Evolutionary conservation across 441 rosid genomes (phyloP).

Genomic region (Kokia cookei): DNA sequence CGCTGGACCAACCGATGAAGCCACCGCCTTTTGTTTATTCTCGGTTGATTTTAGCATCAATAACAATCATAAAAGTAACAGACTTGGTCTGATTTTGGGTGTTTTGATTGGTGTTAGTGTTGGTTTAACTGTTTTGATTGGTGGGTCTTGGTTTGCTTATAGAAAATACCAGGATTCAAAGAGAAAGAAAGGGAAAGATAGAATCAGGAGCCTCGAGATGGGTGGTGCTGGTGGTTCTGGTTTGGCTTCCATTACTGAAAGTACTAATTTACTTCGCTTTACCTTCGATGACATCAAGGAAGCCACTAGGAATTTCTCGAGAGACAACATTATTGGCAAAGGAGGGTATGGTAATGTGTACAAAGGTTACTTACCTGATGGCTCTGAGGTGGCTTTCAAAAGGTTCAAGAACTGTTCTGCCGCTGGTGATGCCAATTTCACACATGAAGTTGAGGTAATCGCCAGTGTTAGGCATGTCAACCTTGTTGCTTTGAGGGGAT

Average conservation of each 20-base stretch:
- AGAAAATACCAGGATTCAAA: slow-evolving; percentile 21
- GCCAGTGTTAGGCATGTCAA: slow-evolving; percentile 95
- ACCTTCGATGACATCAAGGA: slow-evolving; percentile 68
- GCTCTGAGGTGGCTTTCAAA: slow-evolving; percentile 78
- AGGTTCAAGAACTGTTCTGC: slow-evolving; percentile 92
- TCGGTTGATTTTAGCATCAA: slow-evolving; percentile 23
- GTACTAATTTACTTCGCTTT: slow-evolving; percentile 63
- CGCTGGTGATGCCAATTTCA: slow-evolving; percentile 60
- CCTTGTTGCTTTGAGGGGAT: slow-evolving; percentile 84
- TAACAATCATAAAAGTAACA: slow-evolving; percentile 13
- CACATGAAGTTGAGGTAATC: slow-evolving; percentile 87
- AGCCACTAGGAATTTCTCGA: slow-evolving; percentile 70
- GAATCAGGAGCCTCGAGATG: slow-evolving; percentile 23
- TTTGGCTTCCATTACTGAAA: slow-evolving; percentile 57
- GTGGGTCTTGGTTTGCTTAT: slow-evolving; percentile 43
- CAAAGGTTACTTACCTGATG: slow-evolving; percentile 58
- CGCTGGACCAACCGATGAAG: slow-evolving; percentile 58
- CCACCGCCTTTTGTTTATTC: slow-evolving; percentile 68
- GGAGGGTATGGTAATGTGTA: slow-evolving; percentile 95
- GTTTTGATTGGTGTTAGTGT: slow-evolving; percentile 24
- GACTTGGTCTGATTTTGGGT: slow-evolving; percentile 24
- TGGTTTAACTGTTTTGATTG: slow-evolving; percentile 24
- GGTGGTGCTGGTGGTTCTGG: slow-evolving; percentile 24
- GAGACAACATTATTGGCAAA: slow-evolving; percentile 65
- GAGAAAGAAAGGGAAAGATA: slow-evolving; percentile 22